Conservation (phyloP, 257 asterid species). For the Ballota nigra region DNA sequence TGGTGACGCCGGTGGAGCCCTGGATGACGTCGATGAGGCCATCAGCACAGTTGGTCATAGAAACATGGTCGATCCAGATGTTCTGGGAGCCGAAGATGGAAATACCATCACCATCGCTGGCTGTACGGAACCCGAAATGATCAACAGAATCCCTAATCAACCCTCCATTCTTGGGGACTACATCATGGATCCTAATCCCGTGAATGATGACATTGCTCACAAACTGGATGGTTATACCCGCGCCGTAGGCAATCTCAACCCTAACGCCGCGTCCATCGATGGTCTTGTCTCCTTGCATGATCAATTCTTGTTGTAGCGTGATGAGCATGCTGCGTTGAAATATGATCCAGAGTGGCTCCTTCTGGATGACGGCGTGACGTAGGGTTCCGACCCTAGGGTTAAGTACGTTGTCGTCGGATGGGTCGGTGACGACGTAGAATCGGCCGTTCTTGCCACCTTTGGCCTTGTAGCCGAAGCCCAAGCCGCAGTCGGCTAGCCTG, state of each 20-base stretch:
- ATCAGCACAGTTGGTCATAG: slow-evolving; percentile 29
- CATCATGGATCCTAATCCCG: slow-evolving; percentile 30
- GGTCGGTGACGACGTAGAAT: slow-evolving; percentile 45
- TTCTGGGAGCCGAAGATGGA: slow-evolving; percentile 34
- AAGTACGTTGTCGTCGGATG: slow-evolving; percentile 32
- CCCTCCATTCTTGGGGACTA: slow-evolving; percentile 27
- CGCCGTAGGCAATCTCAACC: slow-evolving; percentile 36
- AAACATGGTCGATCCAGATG: slow-evolving; percentile 45
- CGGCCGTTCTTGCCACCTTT: slow-evolving; percentile 50
- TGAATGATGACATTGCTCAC: slow-evolving; percentile 44
- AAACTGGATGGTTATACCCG: slow-evolving; percentile 38
- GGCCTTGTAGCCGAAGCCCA: slow-evolving; percentile 54
- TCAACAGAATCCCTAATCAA: slow-evolving; percentile 33
- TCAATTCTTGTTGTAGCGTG: slow-evolving; percentile 35
- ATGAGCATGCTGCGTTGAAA: slow-evolving; percentile 41
- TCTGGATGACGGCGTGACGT: slow-evolving; percentile 51
- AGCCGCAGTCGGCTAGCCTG: slow-evolving; percentile 53
- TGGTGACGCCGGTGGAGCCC: slow-evolving; percentile 40
- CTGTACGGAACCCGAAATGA: slow-evolving; percentile 27
- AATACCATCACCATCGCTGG: slow-evolving; percentile 46
- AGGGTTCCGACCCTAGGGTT: slow-evolving; percentile 57
- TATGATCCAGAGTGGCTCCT: slow-evolving; percentile 59
- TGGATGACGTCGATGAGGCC: slow-evolving; percentile 41
- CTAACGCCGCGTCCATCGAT: slow-evolving; percentile 42
- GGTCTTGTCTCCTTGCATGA: slow-evolving; percentile 40